Evolutionary conservation across 306 rosid genomes (phyloP).

Genomic region (Benincasa hispida): DNA sequence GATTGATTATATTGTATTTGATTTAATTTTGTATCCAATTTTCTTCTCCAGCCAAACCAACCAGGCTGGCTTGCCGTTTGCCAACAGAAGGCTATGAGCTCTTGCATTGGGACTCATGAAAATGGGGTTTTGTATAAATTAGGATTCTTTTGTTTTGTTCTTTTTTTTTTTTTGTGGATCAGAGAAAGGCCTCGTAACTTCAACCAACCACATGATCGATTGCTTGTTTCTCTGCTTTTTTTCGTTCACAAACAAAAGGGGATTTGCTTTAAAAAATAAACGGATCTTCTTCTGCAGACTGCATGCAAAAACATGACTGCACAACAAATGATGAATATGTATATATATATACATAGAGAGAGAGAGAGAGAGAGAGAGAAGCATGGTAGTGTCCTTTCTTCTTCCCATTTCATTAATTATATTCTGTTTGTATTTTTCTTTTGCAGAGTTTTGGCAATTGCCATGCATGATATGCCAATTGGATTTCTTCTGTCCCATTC

Average conservation of each 20-base stretch:
- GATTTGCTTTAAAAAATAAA: neutral
- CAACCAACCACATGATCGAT: slow-evolving; percentile 3
- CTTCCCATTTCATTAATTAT: neutral
- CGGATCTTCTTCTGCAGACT: neutral
- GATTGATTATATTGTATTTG: neutral
- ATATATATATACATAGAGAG: neutral
- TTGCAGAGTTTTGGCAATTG: slow-evolving; percentile 5
- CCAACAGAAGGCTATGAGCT: neutral
- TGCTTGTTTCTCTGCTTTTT: neutral
- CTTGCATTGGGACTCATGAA: slow-evolving; percentile 28
- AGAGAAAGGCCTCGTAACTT: slow-evolving; percentile 1
- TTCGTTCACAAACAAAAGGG: neutral
- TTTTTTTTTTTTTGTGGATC: neutral
- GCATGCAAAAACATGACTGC: neutral
- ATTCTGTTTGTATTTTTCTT: neutral
- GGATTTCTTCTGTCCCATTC: neutral
- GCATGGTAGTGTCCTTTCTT: neutral
- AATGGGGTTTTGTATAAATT: neutral
- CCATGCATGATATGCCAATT: neutral
- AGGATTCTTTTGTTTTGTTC: neutral
- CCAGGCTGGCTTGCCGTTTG: slow-evolving; percentile 6
- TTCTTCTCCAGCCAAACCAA: neutral
- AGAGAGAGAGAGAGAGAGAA: neutral
- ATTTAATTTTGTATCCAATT: neutral
- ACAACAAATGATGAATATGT: neutral